Evolutionary conservation across 257 asterid species (phyloP).

Genomic region (Penstemon davidsonii): DNA sequence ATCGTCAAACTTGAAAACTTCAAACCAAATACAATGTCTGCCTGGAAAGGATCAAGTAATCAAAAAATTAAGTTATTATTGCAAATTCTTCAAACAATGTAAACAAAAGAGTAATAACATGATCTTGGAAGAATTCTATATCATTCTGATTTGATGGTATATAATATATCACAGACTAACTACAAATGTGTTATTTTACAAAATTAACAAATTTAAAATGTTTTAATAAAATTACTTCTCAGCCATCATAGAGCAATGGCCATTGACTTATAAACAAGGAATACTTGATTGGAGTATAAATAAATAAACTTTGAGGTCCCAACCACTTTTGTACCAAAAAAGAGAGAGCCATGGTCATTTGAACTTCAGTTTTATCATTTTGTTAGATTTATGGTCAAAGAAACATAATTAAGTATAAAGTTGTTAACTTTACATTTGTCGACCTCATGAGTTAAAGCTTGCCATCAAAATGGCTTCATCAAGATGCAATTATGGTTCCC

Average conservation of each 20-base stretch:
- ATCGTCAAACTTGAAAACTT: conserved; percentile 84
- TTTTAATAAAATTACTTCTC: neutral
- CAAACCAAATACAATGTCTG: conserved; percentile 65
- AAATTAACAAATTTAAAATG: neutral
- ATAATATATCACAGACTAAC: neutral
- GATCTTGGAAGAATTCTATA: neutral
- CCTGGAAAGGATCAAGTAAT: conserved; percentile 50
- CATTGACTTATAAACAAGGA: no score
- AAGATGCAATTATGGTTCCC: neutral
- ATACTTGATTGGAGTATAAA: no score
- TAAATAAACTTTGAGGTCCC: no score
- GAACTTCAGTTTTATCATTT: neutral
- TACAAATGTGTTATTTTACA: conserved; percentile 7
- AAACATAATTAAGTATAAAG: neutral
- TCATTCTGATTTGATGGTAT: neutral
- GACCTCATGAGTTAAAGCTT: neutral
- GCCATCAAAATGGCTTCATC: neutral
- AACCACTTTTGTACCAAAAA: no score
- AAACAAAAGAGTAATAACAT: conserved; percentile 7
- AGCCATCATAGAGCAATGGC: neutral
- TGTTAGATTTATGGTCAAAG: conserved; percentile 2
- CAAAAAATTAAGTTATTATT: conserved; percentile 21
- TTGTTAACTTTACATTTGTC: neutral
- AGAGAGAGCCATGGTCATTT: conserved; percentile 5
- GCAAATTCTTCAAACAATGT: conserved; percentile 11